Evolutionary conservation across 495 filamentous ascomycete genomes (phyloP).

Genomic region (Xylaria bambusicola): DNA sequence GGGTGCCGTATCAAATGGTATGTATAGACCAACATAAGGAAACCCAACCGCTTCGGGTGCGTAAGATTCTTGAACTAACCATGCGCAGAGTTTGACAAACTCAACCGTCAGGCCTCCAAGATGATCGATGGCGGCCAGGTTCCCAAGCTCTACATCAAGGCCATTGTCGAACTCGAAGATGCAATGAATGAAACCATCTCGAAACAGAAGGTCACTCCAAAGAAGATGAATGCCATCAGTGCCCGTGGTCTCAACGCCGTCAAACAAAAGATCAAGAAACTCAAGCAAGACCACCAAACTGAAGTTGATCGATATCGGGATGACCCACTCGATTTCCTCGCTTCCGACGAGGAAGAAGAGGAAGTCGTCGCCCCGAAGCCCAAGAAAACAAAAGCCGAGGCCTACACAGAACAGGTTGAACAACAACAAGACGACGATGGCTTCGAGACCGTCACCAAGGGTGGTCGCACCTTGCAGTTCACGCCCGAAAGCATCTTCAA

Average conservation of each 20-base stretch:
- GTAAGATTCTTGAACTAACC: no score
- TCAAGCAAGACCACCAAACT: slow-evolving; percentile 89
- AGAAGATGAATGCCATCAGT: slow-evolving; percentile 98
- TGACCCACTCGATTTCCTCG: slow-evolving; percentile 84
- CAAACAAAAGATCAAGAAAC: slow-evolving; percentile 96
- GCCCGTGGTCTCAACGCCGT: slow-evolving; percentile 92
- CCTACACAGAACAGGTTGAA: slow-evolving; percentile 47
- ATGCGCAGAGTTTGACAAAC: slow-evolving; percentile 88
- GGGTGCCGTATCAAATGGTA: slow-evolving; percentile 87
- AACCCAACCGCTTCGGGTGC: no score
- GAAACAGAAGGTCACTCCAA: slow-evolving; percentile 92
- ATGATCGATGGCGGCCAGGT: slow-evolving; percentile 71
- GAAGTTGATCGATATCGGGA: slow-evolving; percentile 87
- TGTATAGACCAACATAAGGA: slow-evolving; percentile 29
- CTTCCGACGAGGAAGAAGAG: slow-evolving; percentile 75
- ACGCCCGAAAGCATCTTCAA: slow-evolving; percentile 98
- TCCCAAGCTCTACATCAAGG: slow-evolving; percentile 90
- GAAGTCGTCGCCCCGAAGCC: slow-evolving; percentile 45
- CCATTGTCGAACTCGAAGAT: slow-evolving; percentile 91
- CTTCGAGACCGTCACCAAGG: slow-evolving; percentile 81
- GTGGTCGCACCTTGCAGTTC: slow-evolving; percentile 82
- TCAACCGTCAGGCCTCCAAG: slow-evolving; percentile 86
- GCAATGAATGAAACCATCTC: slow-evolving; percentile 89
- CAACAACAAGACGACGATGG: slow-evolving; percentile 73
- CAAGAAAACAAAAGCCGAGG: slow-evolving; percentile 50